Conservation (phyloP, 441 rosid genomes). For the Jatropha podagrica region DNA sequence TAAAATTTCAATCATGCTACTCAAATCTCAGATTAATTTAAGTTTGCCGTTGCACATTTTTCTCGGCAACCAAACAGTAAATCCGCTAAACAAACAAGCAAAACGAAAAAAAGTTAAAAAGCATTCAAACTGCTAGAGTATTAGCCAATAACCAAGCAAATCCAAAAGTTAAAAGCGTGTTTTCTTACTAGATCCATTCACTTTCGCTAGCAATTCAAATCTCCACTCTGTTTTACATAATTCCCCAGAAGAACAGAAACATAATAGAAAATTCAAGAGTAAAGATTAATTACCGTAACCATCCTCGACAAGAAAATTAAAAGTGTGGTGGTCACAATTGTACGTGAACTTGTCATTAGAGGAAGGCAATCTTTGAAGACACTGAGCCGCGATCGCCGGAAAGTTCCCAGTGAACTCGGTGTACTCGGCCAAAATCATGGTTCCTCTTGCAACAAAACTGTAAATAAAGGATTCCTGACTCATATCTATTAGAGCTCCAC, state of each 20-base stretch:
- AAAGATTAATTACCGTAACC: constrained; percentile 58
- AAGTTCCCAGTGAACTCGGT: constrained; percentile 91
- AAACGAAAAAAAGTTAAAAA: not conserved
- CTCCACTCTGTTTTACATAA: not conserved
- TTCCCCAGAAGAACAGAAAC: not conserved
- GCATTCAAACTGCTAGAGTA: not conserved
- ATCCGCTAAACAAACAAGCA: not conserved
- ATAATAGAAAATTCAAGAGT: not conserved
- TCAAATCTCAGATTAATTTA: not conserved
- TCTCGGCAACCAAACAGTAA: constrained; percentile 13
- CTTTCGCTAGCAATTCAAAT: constrained; percentile 14
- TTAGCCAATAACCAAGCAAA: not conserved
- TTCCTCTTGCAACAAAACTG: constrained; percentile 91
- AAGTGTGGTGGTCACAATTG: constrained; percentile 87
- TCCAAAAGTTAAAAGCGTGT: not conserved
- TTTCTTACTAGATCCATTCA: constrained; percentile 43
- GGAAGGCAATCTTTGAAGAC: constrained; percentile 75
- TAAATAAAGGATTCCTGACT: constrained; percentile 82
- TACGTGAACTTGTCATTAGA: constrained; percentile 86
- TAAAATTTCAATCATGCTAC: not conserved
- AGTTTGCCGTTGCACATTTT: not conserved
- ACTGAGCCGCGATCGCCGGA: constrained; percentile 80
- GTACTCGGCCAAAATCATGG: constrained; percentile 78
- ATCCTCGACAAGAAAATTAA: constrained; percentile 85
- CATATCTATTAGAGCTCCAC: constrained; percentile 34